Conservation (phyloP, 2,329 filamentous ascomycete species). For the Emmonsia crescens region DNA sequence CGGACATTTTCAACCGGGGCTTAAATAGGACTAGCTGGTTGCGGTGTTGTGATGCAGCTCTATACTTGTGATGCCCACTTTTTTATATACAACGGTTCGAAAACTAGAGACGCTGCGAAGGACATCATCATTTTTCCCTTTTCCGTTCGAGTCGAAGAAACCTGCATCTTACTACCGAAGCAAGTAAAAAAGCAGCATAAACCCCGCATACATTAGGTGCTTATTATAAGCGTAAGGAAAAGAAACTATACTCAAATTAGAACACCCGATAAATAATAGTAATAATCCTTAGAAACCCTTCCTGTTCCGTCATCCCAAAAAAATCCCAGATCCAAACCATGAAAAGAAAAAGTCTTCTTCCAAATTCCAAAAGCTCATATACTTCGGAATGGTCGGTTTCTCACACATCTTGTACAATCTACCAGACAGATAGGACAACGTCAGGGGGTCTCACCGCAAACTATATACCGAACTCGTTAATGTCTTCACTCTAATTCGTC, state of each 20-base stretch:
- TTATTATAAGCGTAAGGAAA: background rate
- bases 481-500: constrained; percentile 22
- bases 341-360: background rate
- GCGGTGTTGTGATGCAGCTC: background rate
- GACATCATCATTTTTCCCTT: background rate
- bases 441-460: background rate
- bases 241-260: background rate
- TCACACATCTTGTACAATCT: background rate
- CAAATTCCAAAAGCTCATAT: background rate
- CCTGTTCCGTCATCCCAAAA: background rate
- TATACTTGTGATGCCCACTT: background rate
- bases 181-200: background rate
- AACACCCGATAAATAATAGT: too few relatives aligned
- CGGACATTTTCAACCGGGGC: background rate
- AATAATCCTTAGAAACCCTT: background rate
- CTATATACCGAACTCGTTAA: background rate
- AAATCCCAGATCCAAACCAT: background rate
- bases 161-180: background rate
- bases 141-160: background rate
- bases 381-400: background rate
- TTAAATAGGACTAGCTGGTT: background rate
- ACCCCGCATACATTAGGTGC: background rate
- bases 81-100: background rate
- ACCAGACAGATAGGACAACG: background rate
- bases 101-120: background rate